Conservation (phyloP, 768 basidiomycete species). For the Boletus tylopilopsis region DNA sequence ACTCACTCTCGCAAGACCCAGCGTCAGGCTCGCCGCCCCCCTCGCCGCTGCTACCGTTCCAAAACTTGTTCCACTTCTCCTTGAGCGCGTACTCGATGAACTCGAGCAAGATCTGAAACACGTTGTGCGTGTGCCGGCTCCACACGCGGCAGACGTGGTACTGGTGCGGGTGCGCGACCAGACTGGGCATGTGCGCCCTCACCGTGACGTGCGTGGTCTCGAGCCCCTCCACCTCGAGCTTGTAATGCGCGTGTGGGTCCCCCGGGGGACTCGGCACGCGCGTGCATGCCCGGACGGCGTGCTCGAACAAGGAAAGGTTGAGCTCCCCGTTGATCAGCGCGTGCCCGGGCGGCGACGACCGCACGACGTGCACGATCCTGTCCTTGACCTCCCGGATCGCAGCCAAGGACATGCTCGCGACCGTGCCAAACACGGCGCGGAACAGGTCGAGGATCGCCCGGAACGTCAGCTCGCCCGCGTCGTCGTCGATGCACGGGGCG, state of each 20-base stretch:
- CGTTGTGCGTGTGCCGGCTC: constrained; percentile 11
- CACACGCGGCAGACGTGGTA: constrained; percentile 24
- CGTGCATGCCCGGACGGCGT: constrained; percentile 13
- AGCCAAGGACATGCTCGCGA: neutral
- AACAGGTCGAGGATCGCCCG: constrained; percentile 14
- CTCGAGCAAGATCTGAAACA: constrained; percentile 16
- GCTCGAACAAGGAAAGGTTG: constrained; percentile 21
- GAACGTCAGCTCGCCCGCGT: constrained; percentile 7
- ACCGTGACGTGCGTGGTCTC: constrained; percentile 5
- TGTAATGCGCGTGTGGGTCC: constrained; percentile 4
- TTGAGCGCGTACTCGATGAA: constrained; percentile 12
- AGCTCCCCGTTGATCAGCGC: constrained; percentile 22
- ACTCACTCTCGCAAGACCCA: constrained; percentile 1
- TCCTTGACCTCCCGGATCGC: neutral
- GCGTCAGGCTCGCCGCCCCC: neutral
- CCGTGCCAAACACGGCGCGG: constrained; percentile 4
- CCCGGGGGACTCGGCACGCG: neutral
- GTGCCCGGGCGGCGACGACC: constrained; percentile 16
- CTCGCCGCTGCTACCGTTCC: neutral
- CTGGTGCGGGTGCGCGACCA: constrained; percentile 3
- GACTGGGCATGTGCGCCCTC: neutral
- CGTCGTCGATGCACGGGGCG: constrained; percentile 3
- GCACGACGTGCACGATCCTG: constrained; percentile 4
- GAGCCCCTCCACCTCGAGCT: constrained; percentile 12
- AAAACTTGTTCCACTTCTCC: neutral